Evolutionary conservation across 1,284 basidiomycete genomes (phyloP), one percentile per base, ranked within the genome.

Genomic region (Cutaneotrichosporon daszewskae): DNA sequence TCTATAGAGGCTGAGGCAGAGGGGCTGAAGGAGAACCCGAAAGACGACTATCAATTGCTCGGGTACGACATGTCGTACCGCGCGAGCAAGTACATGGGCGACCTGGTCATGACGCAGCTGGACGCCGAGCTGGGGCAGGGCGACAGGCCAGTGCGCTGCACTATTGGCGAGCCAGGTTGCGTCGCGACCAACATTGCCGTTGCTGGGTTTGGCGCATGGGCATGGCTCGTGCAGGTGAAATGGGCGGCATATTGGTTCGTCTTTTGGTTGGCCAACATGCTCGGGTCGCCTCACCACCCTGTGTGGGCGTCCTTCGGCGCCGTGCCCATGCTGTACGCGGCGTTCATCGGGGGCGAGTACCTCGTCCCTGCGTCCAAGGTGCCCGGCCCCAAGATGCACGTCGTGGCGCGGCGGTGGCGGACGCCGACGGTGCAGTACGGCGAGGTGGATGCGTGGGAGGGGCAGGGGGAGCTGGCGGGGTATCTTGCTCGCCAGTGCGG

Each of bases 1-100:
- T 89, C 87, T 1, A 58, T 83, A 8, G 83, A 85, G 63, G 78
- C 82, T 0, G 72, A 70, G 14, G 75, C 79, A 0, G 58, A 68
- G 20, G 75, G 69, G 35, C 84, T 83, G 47, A 32, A 80, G 44
- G 60, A 73, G 1, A 72, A 77, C 26, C 55, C 62, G 3, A 35
- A 67, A 5, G 52, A 58, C 40, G 88, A 94, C 66, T 83, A 80
- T 77, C 87, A 92, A 60, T 74, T 87, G 18, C 69, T 79, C 20
- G 72, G 76, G 33, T 80, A 81, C 9, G 56, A 66, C 18, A 74
- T 78, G 42, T 78, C 84, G 0, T 94, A 92, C 62, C 78, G 85
- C 52, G 76, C 75, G 8, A 78, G 80, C 10, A 92, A 92, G 67
- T 89, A 85, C 64, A 81, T 89, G 66, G 81, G 81, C 14, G 87